These are phyloP conservation scores for Colletotrichum incanum DNA, from an alignment of 2,329 filamentous ascomycete species.

Conservation along the genomic window DNA sequence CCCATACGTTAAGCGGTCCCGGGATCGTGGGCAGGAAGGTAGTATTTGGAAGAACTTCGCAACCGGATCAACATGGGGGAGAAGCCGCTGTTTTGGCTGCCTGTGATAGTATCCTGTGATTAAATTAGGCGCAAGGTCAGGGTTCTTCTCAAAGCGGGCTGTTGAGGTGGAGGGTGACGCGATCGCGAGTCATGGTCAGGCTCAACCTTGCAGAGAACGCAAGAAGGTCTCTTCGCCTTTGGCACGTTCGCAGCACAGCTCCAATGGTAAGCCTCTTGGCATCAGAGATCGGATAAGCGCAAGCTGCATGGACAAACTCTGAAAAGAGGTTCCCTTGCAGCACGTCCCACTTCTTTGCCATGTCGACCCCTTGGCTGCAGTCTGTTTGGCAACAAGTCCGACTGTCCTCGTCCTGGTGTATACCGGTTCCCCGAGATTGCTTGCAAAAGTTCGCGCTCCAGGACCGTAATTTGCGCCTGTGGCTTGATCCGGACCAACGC, in stretches of 20 bases:
- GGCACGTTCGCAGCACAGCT: background rate
- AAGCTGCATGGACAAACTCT: conserved; percentile 15
- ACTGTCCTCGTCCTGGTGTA: background rate
- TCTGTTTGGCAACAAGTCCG: conserved; percentile 29
- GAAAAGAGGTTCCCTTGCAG: conserved; percentile 8
- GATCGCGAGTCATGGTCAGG: conserved; percentile 31
- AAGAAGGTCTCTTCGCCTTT: background rate
- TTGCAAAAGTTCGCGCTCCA: too few relatives aligned
- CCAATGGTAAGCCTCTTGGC: background rate
- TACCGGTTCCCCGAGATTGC: too few relatives aligned
- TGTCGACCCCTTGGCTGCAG: background rate
- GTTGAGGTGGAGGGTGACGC: conserved; percentile 4
- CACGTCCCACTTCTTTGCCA: conserved; percentile 7
- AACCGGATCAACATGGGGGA: background rate
- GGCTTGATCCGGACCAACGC: too few relatives aligned
- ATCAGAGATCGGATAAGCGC: conserved; percentile 12
- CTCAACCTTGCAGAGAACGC: background rate
- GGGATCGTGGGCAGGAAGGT: conserved; percentile 26
- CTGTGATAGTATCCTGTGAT: background rate
- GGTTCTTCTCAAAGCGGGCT: conserved; percentile 25
- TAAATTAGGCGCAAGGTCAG: conserved; percentile 33
- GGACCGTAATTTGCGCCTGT: too few relatives aligned
- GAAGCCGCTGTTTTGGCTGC: conserved; percentile 23
- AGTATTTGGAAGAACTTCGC: conserved; percentile 15
- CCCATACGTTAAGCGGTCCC: conserved; percentile 11